Evolutionary conservation across 192 early-diverging fungal species (phyloP).

Genomic region (Backusella morwellensis): DNA sequence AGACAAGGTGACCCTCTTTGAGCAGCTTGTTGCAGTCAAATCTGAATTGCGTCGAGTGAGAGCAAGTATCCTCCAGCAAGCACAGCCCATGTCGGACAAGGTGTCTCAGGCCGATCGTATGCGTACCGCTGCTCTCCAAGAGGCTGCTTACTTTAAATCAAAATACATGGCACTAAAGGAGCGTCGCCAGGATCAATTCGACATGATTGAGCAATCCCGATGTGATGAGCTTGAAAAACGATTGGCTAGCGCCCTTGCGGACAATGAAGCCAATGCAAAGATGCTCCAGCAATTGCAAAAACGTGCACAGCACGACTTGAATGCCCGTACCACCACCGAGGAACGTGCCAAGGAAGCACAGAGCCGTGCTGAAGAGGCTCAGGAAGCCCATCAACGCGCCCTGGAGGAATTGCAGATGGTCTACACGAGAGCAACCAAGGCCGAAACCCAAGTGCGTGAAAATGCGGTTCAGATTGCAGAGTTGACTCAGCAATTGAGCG

Average conservation of each 20-base stretch:
- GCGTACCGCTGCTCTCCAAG: conserved; percentile 55
- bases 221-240: conserved; percentile 46
- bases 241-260: conserved; percentile 41
- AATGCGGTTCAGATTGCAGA: conserved; percentile 33
- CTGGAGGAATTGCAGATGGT: conserved; percentile 44
- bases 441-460: conserved; percentile 45
- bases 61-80: conserved; percentile 50
- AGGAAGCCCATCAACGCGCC: conserved; percentile 48
- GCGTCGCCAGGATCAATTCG: conserved; percentile 35
- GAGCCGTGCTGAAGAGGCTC: conserved; percentile 50
- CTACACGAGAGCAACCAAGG: conserved; percentile 42
- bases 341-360: conserved; percentile 48
- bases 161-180: conserved; percentile 50
- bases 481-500: conserved; percentile 23
- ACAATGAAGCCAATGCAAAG: conserved; percentile 39
- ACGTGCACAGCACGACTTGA: conserved; percentile 45
- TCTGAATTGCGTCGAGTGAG: conserved; percentile 48
- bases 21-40: conserved; percentile 53
- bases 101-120: conserved; percentile 50
- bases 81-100: conserved; percentile 50
- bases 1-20: conserved; percentile 51
- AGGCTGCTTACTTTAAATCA: conserved; percentile 56
- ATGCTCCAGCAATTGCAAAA: conserved; percentile 48
- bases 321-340: conserved; percentile 45
- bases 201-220: conserved; percentile 41